Base-by-base conservation (phyloP, 1,139 yeast genomes). In the Yamadazyma conglobata region DNA sequence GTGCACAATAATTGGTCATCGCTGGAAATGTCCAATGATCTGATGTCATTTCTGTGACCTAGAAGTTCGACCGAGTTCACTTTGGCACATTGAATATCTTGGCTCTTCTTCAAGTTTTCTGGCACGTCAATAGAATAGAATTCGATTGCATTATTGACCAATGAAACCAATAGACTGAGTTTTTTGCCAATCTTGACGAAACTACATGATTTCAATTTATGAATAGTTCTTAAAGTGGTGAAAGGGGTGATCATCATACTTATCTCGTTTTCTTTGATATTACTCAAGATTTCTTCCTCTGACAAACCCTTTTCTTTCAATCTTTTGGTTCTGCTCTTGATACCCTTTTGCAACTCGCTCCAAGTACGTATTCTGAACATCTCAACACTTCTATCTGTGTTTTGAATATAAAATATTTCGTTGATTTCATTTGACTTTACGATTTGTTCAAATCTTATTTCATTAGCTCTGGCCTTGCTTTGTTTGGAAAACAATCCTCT, bases 11-110 rank as follows among this genome's bases (percentile, higher is more conserved):
- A 62, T 50, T 77, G 79, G 50, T 81, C 77, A 57, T 89, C 96
- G 54, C 87, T 95, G 30, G 95, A 82, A 22, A 93, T 67, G 43
- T 88, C 89, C 53, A 86, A 64, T 5, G 95, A 73, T 48, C 98
- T 73, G 20, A 91, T 72, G 54, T 93, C 99, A 4, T 86, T 77
- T 52, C 96, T 77, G 52, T 89, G 96, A 15, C 98, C 99, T 29
- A 77, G 72, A 27, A 78, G 58, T 28, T 88, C 96, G 20, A 91
- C 67, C 1, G 79, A 58, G 47, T 75, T 75, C 16, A 62, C 50
- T 45, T 68, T 77, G 20, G 46, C 41, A 17, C 60, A 35, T 10
- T 52, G 61, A 3, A 63, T 54, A 4, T 76, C 70, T 20, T 67
- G 64, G 4, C 73, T 60, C 44, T 71, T 73, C 36, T 56, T 64